Base-by-base conservation (phyloP, 805 yeast genomes). In the Cyberlindnera suaveolens region DNA sequence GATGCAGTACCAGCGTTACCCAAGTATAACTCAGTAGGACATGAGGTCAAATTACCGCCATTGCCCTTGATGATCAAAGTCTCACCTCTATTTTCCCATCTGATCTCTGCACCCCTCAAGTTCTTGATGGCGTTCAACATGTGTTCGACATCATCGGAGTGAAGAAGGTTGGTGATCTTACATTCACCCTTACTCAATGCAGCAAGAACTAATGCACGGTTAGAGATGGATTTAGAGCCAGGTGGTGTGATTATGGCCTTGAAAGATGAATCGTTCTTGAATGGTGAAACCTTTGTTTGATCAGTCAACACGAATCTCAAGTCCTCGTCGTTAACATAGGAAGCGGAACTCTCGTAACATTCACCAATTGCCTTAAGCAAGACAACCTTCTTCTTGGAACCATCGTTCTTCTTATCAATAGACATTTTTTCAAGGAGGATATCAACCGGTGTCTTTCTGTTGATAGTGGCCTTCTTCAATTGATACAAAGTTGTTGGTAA, bases 1-100 rank as follows among this genome's bases (percentile, higher is more conserved):
- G 97, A 86, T 4, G 99, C 98, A 36, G 99, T 93, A 52, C 99
- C 99, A 1, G 99, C 98, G 60, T 93, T 93, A 45, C 99, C 99
- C 49, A 93, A 72, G 65, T 88, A 93, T 44, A 93, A 70, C 48
- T 80, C 84, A 41, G 80, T 78, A 15, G 68, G 65, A 39, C 82
- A 75, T 4, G 95, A 82, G 27, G 69, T 56, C 49, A 87, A 64
- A 27, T 78, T 67, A 44, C 97, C 97, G 46, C 93, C 93, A 49
- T 90, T 90, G 41, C 91, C 90, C 40, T 79, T 77, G 27, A 91
- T 78, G 37, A 91, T 81, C 31, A 87, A 78, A 30, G 96, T 90
- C 59, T 85, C 91, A 46, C 97, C 98, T 57, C 85, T 82, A 52
- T 88, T 91, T 60, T 86, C 96, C 69, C 89, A 78, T 5, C 81